Percentiles rank a stretch among this genome's conserved stretches.
Evolutionary conservation across 495 filamentous ascomycete species (phyloP).

Genomic region (Daldinia childiae): DNA sequence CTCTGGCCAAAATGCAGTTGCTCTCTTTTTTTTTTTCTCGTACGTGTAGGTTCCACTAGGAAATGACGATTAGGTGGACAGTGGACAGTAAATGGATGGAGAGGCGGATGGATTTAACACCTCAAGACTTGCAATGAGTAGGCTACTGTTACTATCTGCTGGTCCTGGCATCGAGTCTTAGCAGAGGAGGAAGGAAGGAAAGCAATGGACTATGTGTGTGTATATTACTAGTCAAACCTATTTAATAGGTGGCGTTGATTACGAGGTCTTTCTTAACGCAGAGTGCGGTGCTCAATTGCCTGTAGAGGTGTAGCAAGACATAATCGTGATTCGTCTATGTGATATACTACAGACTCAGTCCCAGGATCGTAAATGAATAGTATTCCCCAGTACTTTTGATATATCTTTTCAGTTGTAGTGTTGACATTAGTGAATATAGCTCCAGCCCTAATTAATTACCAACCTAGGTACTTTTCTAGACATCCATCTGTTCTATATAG

Average conservation of each 20-base stretch:
- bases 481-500: neutral
- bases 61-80: neutral
- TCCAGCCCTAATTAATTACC: neutral
- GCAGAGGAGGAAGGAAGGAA: neutral
- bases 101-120: neutral
- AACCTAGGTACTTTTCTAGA: neutral
- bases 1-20: neutral
- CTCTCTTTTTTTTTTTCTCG: neutral
- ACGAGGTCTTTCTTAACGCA: neutral
- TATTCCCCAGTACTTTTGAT: neutral
- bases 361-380: neutral
- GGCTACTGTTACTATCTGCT: neutral
- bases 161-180: neutral
- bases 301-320: neutral
- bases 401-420: neutral
- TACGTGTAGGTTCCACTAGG: neutral
- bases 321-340: neutral
- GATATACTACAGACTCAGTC: neutral
- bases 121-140: neutral
- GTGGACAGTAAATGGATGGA: neutral
- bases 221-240: neutral
- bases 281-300: neutral
- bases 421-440: neutral
- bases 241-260: neutral
- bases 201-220: neutral